Evolutionary conservation across 2,329 filamentous ascomycete genomes (phyloP), one percentile per base, ranked within the genome.

Genomic region (Stachybotrys chartarum): DNA sequence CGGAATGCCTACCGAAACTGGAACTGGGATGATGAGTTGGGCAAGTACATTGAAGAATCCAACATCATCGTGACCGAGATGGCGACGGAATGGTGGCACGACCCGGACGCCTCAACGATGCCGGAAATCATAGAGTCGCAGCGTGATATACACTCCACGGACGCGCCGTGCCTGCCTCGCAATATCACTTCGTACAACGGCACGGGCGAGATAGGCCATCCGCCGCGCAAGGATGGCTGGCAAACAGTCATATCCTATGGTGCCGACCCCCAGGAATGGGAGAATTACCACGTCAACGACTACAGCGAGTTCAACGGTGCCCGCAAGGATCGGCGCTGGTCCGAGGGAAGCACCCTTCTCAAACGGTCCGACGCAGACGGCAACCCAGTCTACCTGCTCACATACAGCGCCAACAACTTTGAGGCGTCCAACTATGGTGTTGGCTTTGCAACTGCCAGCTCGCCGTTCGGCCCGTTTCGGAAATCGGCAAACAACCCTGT

Each of bases 361-460:
- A 61, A 52, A 24, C 59, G 69, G 0, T 35, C 57, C 8, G 63
- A 58, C 7, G 56, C 18, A 7, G 39, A 61, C 6, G 64, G 62
- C 11, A 61, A 65, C 16, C 59, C 66, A 5, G 58, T 68, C 7
- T 72, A 72, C 46, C 52, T 69, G 45, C 56, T 69, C 39, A 59
- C 59, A 39, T 69, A 68, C 59, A 68, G 66, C 58, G 58, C 66
- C 57, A 71, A 71, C 60, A 70, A 71, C 58, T 70, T 59, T 30
- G 68, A 71, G 54, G 67, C 68, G 4, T 68, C 69, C n/a, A 70
- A 70, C 53, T 71, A 71, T 18, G 69, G 69, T 12, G 67, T 71
- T 16, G 69, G 69, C 6, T 71, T 68, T 35, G 68, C 69, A 1
- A 69, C 66, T 1, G 62, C 69, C 5, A 55, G 63, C 14, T 68